Conservation (phyloP, 1,284 basidiomycete genomes). For the Rhodotorula sp. region DNA sequence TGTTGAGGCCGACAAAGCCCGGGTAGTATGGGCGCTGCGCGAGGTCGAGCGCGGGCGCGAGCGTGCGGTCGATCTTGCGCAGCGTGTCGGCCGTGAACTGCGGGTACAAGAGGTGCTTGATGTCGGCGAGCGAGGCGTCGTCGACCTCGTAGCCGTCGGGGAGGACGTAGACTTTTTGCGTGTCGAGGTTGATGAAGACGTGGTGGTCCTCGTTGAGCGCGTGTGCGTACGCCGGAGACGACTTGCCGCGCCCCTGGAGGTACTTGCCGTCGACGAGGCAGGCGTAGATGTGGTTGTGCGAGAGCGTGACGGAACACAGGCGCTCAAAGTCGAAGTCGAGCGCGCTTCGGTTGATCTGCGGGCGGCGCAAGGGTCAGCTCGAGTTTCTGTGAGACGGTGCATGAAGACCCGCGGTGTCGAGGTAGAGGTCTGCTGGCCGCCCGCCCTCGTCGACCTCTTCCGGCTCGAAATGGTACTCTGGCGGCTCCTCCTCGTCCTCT, state of each 20-base stretch:
- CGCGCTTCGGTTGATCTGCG: constrained; percentile 77
- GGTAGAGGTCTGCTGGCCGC: constrained; percentile 72
- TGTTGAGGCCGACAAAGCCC: constrained; percentile 95
- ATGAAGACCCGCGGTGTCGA: constrained; percentile 75
- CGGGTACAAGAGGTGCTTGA: constrained; percentile 84
- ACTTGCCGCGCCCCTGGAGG: constrained; percentile 93
- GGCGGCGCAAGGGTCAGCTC: neutral
- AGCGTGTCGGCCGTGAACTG: constrained; percentile 64
- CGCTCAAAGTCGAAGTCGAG: constrained; percentile 99
- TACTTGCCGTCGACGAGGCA: constrained; percentile 99
- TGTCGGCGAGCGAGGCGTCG: constrained; percentile 92
- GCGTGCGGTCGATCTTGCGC: constrained; percentile 57
- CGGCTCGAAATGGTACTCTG: constrained; percentile 15
- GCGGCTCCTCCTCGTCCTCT: constrained; percentile 33
- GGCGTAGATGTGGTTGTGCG: constrained; percentile 96
- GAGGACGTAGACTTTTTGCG: constrained; percentile 87
- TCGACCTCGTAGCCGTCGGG: constrained; percentile 95
- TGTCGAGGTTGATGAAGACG: constrained; percentile 94
- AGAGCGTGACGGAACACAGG: constrained; percentile 92
- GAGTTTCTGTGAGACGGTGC: no score
- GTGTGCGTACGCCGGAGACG: constrained; percentile 93
- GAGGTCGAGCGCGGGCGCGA: constrained; percentile 71
- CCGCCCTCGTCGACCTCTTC: constrained; percentile 47
- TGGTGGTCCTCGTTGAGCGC: constrained; percentile 97
- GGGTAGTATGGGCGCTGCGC: constrained; percentile 78